Conservation (phyloP, 2,329 filamentous ascomycete species). For the Apiospora kogelbergensis region DNA sequence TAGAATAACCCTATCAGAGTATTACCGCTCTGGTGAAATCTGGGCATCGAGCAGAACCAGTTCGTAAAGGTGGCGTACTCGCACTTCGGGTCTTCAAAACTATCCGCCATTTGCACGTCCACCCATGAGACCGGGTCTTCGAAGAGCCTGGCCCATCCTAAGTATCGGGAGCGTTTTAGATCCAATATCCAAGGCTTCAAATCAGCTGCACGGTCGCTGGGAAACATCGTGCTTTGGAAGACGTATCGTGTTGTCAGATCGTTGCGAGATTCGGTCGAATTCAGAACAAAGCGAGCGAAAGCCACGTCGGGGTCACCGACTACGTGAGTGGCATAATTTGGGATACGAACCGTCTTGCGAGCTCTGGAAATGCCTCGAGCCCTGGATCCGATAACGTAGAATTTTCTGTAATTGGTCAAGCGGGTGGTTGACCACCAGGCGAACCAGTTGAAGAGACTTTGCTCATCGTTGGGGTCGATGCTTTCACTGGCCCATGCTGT, state of each 20-base stretch:
- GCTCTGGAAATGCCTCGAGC: constrained; percentile 24
- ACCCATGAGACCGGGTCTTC: constrained; percentile 41
- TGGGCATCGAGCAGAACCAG: constrained; percentile 34
- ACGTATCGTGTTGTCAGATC: constrained; percentile 17
- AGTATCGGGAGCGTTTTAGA: constrained; percentile 1
- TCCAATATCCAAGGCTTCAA: constrained; percentile 19
- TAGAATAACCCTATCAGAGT: constrained; percentile 51
- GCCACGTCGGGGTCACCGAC: constrained; percentile 37
- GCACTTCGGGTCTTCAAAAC: constrained; percentile 28
- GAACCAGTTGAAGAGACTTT: constrained; percentile 64
- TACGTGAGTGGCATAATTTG: constrained; percentile 36
- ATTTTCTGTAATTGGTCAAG: constrained; percentile 52
- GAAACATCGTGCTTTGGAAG: constrained; percentile 18
- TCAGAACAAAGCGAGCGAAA: not conserved
- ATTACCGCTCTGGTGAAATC: constrained; percentile 23
- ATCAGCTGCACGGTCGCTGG: constrained; percentile 17
- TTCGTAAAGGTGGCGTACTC: constrained; percentile 31
- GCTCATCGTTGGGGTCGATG: constrained; percentile 60
- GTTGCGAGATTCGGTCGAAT: constrained; percentile 3
- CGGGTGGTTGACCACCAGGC: constrained; percentile 55
- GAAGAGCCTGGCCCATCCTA: constrained; percentile 34
- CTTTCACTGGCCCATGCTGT: constrained; percentile 46
- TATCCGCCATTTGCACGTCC: constrained; percentile 39
- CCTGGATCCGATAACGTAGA: constrained; percentile 54
- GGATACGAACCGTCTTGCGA: constrained; percentile 33